A percentile compares a stretch with the other conserved stretches of the same genome.
Conservation (phyloP, 2,329 filamentous ascomycete genomes). For the Colletotrichum lini region DNA sequence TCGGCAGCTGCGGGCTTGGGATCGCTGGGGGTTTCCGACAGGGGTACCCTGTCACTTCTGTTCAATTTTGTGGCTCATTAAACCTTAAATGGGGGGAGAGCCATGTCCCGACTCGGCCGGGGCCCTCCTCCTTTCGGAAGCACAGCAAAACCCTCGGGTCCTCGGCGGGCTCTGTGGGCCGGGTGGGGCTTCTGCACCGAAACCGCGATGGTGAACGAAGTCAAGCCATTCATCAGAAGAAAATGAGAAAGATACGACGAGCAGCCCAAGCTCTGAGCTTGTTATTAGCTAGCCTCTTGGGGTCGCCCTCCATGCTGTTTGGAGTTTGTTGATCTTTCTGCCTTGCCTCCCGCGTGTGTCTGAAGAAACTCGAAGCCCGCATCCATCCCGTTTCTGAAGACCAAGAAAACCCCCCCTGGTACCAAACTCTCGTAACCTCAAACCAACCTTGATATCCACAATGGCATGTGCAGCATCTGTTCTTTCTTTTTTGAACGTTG, state of each 20-base stretch:
- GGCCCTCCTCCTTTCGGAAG: neutral
- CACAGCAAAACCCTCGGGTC: neutral
- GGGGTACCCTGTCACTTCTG: neutral
- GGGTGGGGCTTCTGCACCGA: neutral
- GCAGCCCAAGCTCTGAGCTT: neutral
- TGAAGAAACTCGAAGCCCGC: neutral
- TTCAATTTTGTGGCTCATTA: constrained; percentile 33
- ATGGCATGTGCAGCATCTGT: neutral
- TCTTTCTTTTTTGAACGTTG: no score
- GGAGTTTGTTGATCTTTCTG: neutral
- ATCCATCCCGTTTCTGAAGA: neutral
- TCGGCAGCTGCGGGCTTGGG: constrained; percentile 31
- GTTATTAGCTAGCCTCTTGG: neutral
- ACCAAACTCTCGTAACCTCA: neutral
- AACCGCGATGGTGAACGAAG: neutral
- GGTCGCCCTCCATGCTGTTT: neutral
- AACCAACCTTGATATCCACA: neutral
- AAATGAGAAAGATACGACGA: neutral
- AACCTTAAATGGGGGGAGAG: constrained; percentile 29
- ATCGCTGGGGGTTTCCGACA: constrained; percentile 19
- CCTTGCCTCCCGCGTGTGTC: neutral
- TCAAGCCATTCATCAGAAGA: neutral
- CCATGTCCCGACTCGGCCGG: neutral
- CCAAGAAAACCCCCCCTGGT: neutral
- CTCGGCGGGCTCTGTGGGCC: neutral